Percentiles rank a stretch among this genome's conserved stretches.
Evolutionary conservation across 148 eudicot species (phyloP).

Genomic region (Fagopyrum homotropicum): DNA sequence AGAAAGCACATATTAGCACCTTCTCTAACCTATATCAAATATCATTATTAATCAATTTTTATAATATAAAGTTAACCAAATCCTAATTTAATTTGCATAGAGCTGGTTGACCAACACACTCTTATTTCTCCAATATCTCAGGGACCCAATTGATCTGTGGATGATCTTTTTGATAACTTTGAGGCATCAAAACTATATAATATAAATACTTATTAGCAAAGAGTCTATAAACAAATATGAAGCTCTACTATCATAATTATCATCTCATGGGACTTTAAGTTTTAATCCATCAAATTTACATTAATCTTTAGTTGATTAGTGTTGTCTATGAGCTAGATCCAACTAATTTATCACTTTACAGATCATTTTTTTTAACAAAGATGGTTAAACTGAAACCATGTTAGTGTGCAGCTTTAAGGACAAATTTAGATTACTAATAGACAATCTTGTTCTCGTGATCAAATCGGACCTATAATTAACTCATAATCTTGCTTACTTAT

Average conservation of each 20-base stretch:
- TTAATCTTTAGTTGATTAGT: not conserved
- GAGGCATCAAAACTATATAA: not conserved
- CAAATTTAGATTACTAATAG: not conserved
- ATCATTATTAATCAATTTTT: not conserved
- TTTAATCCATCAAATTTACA: not conserved
- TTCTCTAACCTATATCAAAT: not conserved
- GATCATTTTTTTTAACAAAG: not conserved
- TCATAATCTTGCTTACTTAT: not conserved
- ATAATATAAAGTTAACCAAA: not conserved
- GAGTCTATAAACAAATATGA: not conserved
- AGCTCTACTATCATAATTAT: constrained; percentile 1
- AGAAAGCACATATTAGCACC: not conserved
- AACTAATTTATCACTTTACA: constrained; percentile 5
- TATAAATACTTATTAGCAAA: not conserved
- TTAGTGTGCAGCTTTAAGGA: not conserved
- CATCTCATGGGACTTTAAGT: not conserved
- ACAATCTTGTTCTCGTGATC: not conserved
- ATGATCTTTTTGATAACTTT: not conserved
- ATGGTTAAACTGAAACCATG: not conserved
- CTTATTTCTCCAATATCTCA: not conserved
- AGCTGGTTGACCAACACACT: constrained; percentile 3
- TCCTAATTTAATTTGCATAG: not conserved
- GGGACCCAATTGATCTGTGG: constrained; percentile 5
- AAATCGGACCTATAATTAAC: not conserved
- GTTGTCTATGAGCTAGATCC: not conserved